These are phyloP conservation scores for Populus tremula DNA, from an alignment of 345 rosid genomes.

Conservation along the genomic window DNA sequence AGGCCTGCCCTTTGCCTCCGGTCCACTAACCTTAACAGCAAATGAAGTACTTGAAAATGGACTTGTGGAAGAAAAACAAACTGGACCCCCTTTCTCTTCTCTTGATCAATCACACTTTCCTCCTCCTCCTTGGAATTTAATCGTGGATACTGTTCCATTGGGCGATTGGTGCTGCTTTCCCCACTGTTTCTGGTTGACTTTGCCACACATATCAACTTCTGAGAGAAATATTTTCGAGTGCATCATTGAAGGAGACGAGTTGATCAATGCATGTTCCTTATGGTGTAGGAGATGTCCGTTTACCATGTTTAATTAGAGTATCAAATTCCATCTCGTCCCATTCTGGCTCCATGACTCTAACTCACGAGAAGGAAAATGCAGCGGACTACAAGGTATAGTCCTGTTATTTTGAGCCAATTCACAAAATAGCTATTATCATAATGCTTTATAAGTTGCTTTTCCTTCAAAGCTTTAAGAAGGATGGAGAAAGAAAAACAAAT, in stretches of 20 bases:
- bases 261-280: too few species aligned
- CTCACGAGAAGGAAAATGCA: neutral
- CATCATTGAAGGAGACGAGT: neutral
- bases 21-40: slow-evolving; percentile 12
- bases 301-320: neutral
- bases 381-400: neutral
- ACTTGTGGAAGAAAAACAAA: neutral
- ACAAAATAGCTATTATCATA: too few species aligned
- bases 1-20: slow-evolving; percentile 15
- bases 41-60: slow-evolving; percentile 10
- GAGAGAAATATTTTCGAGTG: neutral
- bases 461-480: neutral
- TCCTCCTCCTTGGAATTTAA: neutral
- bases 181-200: neutral
- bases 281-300: too few species aligned
- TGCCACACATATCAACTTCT: neutral
- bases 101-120: neutral
- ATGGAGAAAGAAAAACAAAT: neutral
- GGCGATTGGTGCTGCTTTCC: neutral
- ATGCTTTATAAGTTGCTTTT: neutral
- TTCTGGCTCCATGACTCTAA: neutral
- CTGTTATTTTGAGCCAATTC: neutral
- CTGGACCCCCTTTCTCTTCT: neutral
- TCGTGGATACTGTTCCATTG: neutral
- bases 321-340: neutral